Evolutionary conservation across 257 asterid genomes (phyloP).

Genomic region (Mentha longifolia): DNA sequence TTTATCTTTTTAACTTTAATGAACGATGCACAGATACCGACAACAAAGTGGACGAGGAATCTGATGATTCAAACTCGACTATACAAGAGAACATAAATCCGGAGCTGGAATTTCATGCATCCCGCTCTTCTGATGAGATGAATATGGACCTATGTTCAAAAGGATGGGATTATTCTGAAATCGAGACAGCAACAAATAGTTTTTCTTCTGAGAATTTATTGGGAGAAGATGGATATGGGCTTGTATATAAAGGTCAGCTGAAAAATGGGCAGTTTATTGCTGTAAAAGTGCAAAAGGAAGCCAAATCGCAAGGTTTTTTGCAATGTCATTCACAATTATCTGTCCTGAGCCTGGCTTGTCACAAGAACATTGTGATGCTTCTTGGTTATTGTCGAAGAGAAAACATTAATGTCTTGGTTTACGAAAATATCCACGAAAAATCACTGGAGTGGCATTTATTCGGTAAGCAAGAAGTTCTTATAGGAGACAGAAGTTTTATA

Average conservation of each 20-base stretch:
- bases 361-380: constrained; percentile 67
- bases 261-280: constrained; percentile 60
- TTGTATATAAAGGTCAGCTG: constrained; percentile 63
- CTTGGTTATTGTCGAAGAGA: constrained; percentile 66
- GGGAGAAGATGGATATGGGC: constrained; percentile 72
- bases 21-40: constrained; percentile 37
- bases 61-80: constrained; percentile 32
- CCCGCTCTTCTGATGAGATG: constrained; percentile 39
- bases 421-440: constrained; percentile 60
- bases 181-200: constrained; percentile 58
- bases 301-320: constrained; percentile 44
- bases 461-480: constrained; percentile 42
- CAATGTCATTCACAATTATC: constrained; percentile 54
- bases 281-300: constrained; percentile 66
- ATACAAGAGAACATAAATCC: constrained; percentile 35
- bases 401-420: constrained; percentile 55
- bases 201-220: constrained; percentile 65
- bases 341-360: constrained; percentile 56
- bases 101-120: constrained; percentile 37
- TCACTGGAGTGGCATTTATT: constrained; percentile 82
- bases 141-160: constrained; percentile 35
- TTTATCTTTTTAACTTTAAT: background rate
- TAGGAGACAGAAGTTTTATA: background rate
- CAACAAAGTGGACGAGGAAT: constrained; percentile 35
- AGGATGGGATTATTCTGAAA: constrained; percentile 55